Percentiles rank a stretch among this genome's conserved stretches.
Conservation (phyloP, 495 filamentous ascomycete species). For the Saxophila tyrrhenica region DNA sequence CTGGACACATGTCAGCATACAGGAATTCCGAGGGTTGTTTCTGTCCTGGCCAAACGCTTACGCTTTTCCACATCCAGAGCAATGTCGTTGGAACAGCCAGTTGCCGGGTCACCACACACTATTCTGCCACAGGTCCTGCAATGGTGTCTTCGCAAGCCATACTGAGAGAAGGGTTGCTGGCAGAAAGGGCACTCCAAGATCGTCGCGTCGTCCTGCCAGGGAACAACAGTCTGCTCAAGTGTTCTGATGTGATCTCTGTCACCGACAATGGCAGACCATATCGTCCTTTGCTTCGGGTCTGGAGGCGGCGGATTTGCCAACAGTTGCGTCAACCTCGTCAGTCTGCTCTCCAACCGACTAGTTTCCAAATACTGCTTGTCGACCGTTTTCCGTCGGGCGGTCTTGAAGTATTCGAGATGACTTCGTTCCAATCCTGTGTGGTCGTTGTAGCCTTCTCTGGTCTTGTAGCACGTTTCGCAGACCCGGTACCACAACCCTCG, state of each 20-base stretch:
- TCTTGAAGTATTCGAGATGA: constrained; percentile 56
- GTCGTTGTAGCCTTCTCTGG: constrained; percentile 88
- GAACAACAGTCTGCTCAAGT: constrained; percentile 82
- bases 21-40: no score
- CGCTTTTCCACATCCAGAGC: constrained; percentile 62
- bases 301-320: constrained; percentile 56
- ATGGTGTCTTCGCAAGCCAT: constrained; percentile 84
- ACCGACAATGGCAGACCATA: constrained; percentile 45
- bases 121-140: constrained; percentile 88
- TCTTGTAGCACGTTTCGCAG: constrained; percentile 97
- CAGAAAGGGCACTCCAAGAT: constrained; percentile 83
- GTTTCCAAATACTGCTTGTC: constrained; percentile 78
- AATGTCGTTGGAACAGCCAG: constrained; percentile 75
- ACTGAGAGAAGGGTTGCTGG: constrained; percentile 82
- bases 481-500: constrained; percentile 88
- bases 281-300: constrained; percentile 39
- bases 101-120: constrained; percentile 76
- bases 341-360: constrained; percentile 75
- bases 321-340: constrained; percentile 81
- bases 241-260: constrained; percentile 59
- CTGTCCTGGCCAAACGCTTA: no score
- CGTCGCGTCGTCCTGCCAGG: constrained; percentile 83
- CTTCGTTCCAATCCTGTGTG: constrained; percentile 46
- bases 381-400: constrained; percentile 59
- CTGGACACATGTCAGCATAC: constrained; percentile 39